Evolutionary conservation across 1,284 basidiomycete species (phyloP), one percentile per base, ranked within the genome.

Genomic region (Cryptococcus jaspeensis): DNA sequence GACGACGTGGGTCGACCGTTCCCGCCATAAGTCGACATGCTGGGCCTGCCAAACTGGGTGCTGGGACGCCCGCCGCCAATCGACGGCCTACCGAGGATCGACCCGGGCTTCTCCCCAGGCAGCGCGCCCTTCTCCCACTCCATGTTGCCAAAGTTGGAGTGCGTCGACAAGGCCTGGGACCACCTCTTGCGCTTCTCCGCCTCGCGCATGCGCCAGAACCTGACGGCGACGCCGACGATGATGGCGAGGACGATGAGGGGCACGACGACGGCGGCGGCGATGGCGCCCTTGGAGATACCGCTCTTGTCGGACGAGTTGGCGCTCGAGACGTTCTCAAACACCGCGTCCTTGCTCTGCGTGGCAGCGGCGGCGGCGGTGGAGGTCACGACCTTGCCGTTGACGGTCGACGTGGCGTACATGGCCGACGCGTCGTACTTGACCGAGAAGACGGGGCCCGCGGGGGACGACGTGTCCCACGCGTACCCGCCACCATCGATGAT

Each of bases 191-290:
- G 80, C 74, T 88, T 84, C 59, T 84, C 81, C 54, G 79, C 79
- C 60, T 82, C 82, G 66, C 80, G 84, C 35, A 75, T 69, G 53
- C 90, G 84, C 65, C 80, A 83, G 66, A 82, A 81, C 66, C 79
- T 89, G 48, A 75, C 62, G 0, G 79, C 77, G 22, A 78, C 80
- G 22, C 81, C 69, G 50, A 78, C 79, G 32, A 86, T 60, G 40
- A 74, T 76, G 47, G 80, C 79, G 60, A 85, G 67, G 61, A 86
- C 74, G 44, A 78, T 47, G 43, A 92, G 78, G 0, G 89, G 86
- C n/a, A 91, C 71, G 53, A 92, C 76, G 55, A 90, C 82, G 11
- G 87, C 90, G 1, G 87, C 92, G 1, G 90, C 91, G 38, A 86
- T 82, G 53, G 83, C 84, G 23, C 89, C 91, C 60, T 81, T 83